Evolutionary conservation across 2,329 filamentous ascomycete genomes (phyloP).

Genomic region (Fusarium odoratissimum): DNA sequence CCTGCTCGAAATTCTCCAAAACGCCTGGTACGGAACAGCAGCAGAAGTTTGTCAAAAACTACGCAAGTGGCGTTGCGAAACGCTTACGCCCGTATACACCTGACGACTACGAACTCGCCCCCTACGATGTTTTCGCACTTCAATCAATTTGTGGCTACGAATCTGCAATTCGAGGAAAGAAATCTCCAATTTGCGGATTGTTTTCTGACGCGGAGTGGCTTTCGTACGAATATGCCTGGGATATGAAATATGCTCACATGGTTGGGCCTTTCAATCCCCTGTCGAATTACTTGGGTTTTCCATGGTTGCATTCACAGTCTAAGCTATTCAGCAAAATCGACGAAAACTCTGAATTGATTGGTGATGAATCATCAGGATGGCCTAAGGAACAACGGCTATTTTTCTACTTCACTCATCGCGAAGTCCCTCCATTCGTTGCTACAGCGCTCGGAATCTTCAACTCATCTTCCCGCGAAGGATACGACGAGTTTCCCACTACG

Average conservation of each 20-base stretch:
- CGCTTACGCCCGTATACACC: constrained; percentile 36
- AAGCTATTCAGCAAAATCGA: constrained; percentile 26
- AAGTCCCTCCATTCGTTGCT: constrained; percentile 40
- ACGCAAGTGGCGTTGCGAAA: constrained; percentile 25
- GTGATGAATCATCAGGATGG: constrained; percentile 24
- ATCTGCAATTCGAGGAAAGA: constrained; percentile 33
- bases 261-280: constrained; percentile 39
- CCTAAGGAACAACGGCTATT: constrained; percentile 34
- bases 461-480: constrained; percentile 32
- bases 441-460: constrained; percentile 41
- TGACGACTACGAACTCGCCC: constrained; percentile 28
- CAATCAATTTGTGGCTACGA: constrained; percentile 43
- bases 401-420: constrained; percentile 41
- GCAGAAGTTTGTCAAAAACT: constrained; percentile 32
- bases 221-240: constrained; percentile 42
- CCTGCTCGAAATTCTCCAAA: constrained; percentile 38
- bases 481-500: constrained; percentile 37
- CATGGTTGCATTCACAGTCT: constrained; percentile 36
- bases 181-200: constrained; percentile 27
- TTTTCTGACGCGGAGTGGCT: constrained; percentile 42
- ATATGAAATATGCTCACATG: constrained; percentile 44
- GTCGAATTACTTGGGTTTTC: constrained; percentile 37
- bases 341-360: background rate
- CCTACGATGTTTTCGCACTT: constrained; percentile 39
- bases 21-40: constrained; percentile 30